Conservation (phyloP, 176 grass and related monocot genomes). For the Tillandsia fasciculata region DNA sequence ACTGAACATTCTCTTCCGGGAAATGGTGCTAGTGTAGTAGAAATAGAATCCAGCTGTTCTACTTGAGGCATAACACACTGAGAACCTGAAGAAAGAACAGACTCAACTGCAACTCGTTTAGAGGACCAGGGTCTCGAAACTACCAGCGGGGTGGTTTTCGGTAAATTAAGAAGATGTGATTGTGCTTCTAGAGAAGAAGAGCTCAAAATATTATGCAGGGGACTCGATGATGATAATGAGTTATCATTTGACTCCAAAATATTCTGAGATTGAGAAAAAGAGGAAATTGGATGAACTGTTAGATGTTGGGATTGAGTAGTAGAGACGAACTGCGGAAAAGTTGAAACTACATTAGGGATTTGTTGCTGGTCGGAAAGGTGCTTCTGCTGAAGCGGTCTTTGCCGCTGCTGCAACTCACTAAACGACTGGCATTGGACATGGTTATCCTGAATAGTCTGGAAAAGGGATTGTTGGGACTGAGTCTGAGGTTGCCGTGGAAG, state of each 20-base stretch:
- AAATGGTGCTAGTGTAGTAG: slow-evolving; percentile 37
- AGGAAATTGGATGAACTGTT: slow-evolving; percentile 31
- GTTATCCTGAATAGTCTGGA: slow-evolving; percentile 32
- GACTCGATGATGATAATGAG: slow-evolving; percentile 38
- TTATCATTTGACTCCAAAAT: slow-evolving; percentile 48
- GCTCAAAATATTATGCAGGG: slow-evolving; percentile 42
- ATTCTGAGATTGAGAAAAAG: slow-evolving; percentile 55
- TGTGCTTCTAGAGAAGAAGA: slow-evolving; percentile 54
- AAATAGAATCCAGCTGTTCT: slow-evolving; percentile 54
- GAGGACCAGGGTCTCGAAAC: slow-evolving; percentile 56
- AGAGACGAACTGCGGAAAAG: slow-evolving; percentile 36
- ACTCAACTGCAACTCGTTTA: slow-evolving; percentile 65
- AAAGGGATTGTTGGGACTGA: slow-evolving; percentile 45
- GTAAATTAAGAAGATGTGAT: slow-evolving; percentile 55
- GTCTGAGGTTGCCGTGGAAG: slow-evolving; percentile 53
- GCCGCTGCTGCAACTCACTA: slow-evolving; percentile 1
- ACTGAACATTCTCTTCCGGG: slow-evolving; percentile 60
- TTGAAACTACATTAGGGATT: slow-evolving; percentile 33
- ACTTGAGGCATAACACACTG: slow-evolving; percentile 31
- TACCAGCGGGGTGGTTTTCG: slow-evolving; percentile 44
- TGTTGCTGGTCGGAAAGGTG: slow-evolving; percentile 38
- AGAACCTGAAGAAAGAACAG: slow-evolving; percentile 37
- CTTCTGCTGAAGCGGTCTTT: slow-evolving; percentile 42
- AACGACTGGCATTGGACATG: neutral
- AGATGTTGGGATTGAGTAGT: slow-evolving; percentile 31